Evolutionary conservation across 345 rosid species (phyloP), one percentile per base, ranked within the genome.

Genomic region (Eutrema japonicum): DNA sequence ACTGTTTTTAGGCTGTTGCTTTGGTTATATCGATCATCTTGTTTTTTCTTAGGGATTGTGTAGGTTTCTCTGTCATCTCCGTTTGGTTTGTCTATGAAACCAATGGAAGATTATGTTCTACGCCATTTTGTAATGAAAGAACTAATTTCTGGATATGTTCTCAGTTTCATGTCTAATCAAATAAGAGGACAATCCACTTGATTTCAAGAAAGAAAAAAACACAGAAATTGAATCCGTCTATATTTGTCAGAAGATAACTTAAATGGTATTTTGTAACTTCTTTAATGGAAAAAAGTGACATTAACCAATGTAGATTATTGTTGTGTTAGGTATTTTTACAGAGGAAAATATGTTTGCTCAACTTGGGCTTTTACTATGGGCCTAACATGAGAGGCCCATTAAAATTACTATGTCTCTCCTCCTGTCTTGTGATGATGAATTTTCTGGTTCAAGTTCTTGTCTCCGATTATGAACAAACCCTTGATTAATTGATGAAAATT

Each of bases 391-490:
- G 0, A 62, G 63, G 36, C 47, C 70, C 70, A 32, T 18, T 41
- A 14, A 0, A 27, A 16, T 30, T 32, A 43, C 1, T n/a, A 8
- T 1, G 60, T 8, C 48, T 8, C 36, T 45, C 67, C 42, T 32
- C 1, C 30, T 6, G 38, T 32, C 1, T 65, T 43, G 56, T 36
- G 48, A 83, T 77, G 85, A 77, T 70, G 32, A 63, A 42, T 58
- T 52, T 82, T 4, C 74, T 82, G 88, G 79, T 75, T 26, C 6
- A 3, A 3, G 2, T 52, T 60, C 64, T 59, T 42, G 12, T 8
- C 40, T 56, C 45, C 0, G 52, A 38, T 38, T 4, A n/a, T 45
- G 10, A 73, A 55, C 58, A 5, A 45, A 43, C 56, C 43, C 5
- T 52, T 8, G 10, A 10, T 13, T 10, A 12, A 10, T 62, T 69